Evolutionary conservation across 129 eudicot species (phyloP).

Genomic region (Pseudognaphalium luteoalbum): DNA sequence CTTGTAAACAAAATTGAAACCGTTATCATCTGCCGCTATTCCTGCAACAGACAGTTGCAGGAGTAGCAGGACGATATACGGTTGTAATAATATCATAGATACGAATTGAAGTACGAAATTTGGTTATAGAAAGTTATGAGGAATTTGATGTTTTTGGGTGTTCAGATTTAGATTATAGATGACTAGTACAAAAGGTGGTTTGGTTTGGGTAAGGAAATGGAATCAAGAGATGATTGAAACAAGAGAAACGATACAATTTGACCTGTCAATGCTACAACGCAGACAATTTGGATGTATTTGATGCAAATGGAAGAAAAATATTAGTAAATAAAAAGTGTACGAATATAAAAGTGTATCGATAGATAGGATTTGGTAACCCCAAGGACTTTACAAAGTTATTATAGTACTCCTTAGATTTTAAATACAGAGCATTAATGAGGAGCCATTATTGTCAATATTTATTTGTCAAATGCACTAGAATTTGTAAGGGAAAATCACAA

Average conservation of each 20-base stretch:
- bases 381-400: not conserved
- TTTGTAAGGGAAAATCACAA: too few relatives aligned
- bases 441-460: not conserved
- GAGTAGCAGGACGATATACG: not conserved
- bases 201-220: not conserved
- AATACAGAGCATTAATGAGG: not conserved
- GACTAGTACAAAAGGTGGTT: not conserved
- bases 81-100: slow-evolving; percentile 20
- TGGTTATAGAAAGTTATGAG: not conserved
- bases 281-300: slow-evolving; percentile 22
- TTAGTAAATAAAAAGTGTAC: not conserved
- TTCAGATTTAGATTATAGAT: not conserved
- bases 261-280: slow-evolving; percentile 29
- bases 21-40: slow-evolving; percentile 10
- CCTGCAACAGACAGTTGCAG: not conserved
- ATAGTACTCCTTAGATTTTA: not conserved
- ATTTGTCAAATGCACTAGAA: too few relatives aligned
- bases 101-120: not conserved
- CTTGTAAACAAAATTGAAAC: slow-evolving; percentile 34
- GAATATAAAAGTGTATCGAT: not conserved
- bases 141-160: not conserved
- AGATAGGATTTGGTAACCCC: not conserved
- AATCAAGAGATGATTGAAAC: slow-evolving; percentile 10
- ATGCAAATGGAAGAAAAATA: not conserved
- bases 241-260: slow-evolving; percentile 10